A percentile compares a stretch with the other conserved stretches of the same genome.
Conservation (phyloP, 2,329 filamentous ascomycete genomes). For the Microascus cirrosus region DNA sequence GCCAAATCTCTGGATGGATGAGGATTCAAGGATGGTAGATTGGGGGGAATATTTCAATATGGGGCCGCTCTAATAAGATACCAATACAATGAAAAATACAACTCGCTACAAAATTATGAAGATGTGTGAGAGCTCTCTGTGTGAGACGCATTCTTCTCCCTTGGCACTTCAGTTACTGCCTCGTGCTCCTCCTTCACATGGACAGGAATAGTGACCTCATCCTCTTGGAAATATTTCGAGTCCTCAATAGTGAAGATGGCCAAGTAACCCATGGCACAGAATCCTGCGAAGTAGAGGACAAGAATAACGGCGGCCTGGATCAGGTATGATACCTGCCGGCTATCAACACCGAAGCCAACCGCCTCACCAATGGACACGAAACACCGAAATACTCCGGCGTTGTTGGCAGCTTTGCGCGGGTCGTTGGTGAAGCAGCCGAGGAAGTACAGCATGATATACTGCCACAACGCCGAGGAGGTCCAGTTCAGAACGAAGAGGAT, state of each 20-base stretch:
- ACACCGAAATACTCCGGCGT: not conserved
- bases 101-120: not conserved
- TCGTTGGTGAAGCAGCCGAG: not conserved
- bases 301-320: not conserved
- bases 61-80: not conserved
- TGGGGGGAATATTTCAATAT: not conserved
- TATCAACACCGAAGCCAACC: not conserved
- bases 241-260: not conserved
- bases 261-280: not conserved
- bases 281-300: not conserved
- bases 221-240: not conserved
- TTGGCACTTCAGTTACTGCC: not conserved
- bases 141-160: not conserved
- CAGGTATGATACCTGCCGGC: not conserved
- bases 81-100: not conserved
- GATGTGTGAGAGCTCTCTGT: not conserved
- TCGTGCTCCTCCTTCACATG: not conserved
- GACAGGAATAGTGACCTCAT: not conserved
- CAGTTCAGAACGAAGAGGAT: not conserved
- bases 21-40: not conserved
- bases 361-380: not conserved
- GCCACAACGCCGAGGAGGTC: not conserved
- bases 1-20: not conserved
- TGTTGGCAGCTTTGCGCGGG: not conserved
- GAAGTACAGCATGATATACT: not conserved